phyloP scores from a whole-genome alignment of 2,329 filamentous ascomycete species.

The Hypoxylon sp. region DNA sequence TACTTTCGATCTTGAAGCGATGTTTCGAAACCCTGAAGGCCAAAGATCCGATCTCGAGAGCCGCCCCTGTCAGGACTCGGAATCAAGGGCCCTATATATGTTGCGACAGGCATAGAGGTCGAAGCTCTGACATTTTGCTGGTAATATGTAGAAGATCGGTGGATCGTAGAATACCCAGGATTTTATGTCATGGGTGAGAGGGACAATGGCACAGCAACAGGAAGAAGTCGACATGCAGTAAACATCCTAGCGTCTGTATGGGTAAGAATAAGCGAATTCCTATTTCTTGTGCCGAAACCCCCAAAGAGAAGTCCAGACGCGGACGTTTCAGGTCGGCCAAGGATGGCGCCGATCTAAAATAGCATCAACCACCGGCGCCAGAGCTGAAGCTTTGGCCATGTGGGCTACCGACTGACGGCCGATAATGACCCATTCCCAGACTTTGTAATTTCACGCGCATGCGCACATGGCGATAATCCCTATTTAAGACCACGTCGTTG shows the following conservation, averaged over 20 bases:
- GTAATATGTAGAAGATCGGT: constrained; percentile 22
- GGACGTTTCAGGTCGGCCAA: constrained; percentile 37
- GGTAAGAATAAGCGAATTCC: constrained; percentile 21
- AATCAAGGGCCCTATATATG: not conserved
- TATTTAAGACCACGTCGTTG: constrained; percentile 9
- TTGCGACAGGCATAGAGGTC: constrained; percentile 13
- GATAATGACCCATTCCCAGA: constrained; percentile 13
- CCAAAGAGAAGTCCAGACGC: constrained; percentile 24
- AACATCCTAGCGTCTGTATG: constrained; percentile 22
- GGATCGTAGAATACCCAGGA: constrained; percentile 22
- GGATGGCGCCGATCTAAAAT: constrained; percentile 28
- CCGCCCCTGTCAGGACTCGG: not conserved
- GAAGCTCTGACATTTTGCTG: constrained; percentile 24
- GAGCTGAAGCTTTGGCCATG: too few relatives aligned
- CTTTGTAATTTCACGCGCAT: constrained; percentile 18
- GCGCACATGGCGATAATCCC: constrained; percentile 19
- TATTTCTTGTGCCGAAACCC: constrained; percentile 22
- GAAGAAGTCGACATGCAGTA: constrained; percentile 26
- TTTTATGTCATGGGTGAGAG: constrained; percentile 23
- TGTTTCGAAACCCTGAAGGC: not conserved
- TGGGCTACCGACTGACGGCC: constrained; percentile 7
- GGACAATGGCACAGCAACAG: constrained; percentile 33
- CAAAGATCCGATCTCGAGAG: not conserved
- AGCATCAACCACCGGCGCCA: constrained; percentile 29
- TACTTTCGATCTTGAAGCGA: not conserved